Evolutionary conservation across 768 basidiomycete species (phyloP).

Genomic region (Gloeophyllum trabeum): DNA sequence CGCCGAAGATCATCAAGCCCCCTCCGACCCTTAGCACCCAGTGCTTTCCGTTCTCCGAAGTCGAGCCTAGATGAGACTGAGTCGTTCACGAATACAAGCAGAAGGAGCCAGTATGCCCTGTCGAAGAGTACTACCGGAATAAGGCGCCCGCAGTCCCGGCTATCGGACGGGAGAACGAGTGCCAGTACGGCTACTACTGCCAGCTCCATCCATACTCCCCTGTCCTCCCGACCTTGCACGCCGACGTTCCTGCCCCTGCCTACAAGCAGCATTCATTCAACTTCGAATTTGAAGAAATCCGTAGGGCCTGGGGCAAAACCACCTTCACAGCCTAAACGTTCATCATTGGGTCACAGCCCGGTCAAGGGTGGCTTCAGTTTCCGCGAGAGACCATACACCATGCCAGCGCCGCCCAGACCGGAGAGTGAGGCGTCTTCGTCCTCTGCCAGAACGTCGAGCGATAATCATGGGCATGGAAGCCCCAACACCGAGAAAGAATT

Average conservation of each 20-base stretch:
- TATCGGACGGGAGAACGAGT: constrained; percentile 35
- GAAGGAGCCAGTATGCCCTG: constrained; percentile 25
- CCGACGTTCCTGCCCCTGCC: constrained; percentile 73
- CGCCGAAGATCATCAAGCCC: constrained; percentile 55
- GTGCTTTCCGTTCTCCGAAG: constrained; percentile 35
- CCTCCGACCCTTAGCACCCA: constrained; percentile 39
- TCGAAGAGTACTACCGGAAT: constrained; percentile 34
- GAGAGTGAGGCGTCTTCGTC: constrained; percentile 5
- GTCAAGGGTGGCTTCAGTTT: constrained; percentile 6
- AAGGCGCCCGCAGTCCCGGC: constrained; percentile 61
- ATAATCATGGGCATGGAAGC: constrained; percentile 5
- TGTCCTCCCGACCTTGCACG: constrained; percentile 58
- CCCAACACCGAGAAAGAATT: constrained; percentile 21
- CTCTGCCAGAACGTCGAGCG: constrained; percentile 1
- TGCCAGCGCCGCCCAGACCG: not conserved
- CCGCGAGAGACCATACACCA: constrained; percentile 2
- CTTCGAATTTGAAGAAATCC: constrained; percentile 46
- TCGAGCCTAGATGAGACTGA: constrained; percentile 32
- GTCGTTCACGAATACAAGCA: constrained; percentile 25
- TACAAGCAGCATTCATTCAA: constrained; percentile 31
- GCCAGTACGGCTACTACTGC: constrained; percentile 41
- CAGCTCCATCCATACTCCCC: constrained; percentile 55
- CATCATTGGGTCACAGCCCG: constrained; percentile 47
- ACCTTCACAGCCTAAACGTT: constrained; percentile 39
- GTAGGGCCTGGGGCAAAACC: constrained; percentile 32